Conservation (phyloP, 192 early-diverging fungal genomes). For the Tieghemiomyces parasiticus region DNA sequence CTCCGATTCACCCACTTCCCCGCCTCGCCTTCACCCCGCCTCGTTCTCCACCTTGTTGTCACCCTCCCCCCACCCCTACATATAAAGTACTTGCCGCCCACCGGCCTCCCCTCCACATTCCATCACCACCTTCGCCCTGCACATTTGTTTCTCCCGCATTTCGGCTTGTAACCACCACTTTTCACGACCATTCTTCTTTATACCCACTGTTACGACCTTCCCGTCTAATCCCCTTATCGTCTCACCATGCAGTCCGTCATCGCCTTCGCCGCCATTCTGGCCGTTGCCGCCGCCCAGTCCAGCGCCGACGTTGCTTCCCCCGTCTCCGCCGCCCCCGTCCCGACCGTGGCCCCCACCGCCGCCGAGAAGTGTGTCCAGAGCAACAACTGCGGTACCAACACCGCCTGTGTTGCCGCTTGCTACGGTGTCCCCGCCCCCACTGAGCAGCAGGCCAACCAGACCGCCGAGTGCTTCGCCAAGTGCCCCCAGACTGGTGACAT, state of each 20-base stretch:
- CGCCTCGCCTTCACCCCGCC: too few species aligned
- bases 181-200: too few species aligned
- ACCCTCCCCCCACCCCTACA: too few species aligned
- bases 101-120: too few species aligned
- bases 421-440: slow-evolving; percentile 10
- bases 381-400: slow-evolving; percentile 8
- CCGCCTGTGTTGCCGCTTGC: slow-evolving; percentile 1
- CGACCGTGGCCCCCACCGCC: slow-evolving; percentile 4
- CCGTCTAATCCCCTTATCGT: neutral
- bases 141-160: too few species aligned
- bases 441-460: neutral
- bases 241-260: neutral
- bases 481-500: slow-evolving; percentile 7
- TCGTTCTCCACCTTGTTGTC: too few species aligned
- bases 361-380: slow-evolving; percentile 3
- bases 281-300: slow-evolving; percentile 3
- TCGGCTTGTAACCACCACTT: too few species aligned
- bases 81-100: too few species aligned
- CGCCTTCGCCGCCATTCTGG: neutral
- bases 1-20: too few species aligned
- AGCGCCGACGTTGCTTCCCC: neutral
- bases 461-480: slow-evolving; percentile 7
- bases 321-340: neutral
- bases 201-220: too few species aligned
- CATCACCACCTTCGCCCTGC: too few species aligned